Evolutionary conservation across 2,329 filamentous ascomycete genomes (phyloP).

Genomic region (Aspergillus pseudoviridinutans): DNA sequence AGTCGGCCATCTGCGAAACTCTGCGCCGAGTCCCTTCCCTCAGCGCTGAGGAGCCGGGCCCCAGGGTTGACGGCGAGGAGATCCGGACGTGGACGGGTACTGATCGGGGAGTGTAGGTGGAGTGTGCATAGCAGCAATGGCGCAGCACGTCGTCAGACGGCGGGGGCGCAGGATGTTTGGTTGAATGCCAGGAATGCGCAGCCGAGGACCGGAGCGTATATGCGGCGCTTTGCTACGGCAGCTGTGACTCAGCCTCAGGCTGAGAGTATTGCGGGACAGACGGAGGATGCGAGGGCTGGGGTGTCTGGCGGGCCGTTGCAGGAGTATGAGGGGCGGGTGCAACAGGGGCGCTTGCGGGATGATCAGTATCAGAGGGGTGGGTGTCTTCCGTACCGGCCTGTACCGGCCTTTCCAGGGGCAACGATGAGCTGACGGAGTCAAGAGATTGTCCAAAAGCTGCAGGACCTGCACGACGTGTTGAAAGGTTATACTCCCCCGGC

Average conservation of each 20-base stretch:
- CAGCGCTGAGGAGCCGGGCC: slow-evolving; percentile 20
- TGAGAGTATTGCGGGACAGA: slow-evolving; percentile 1
- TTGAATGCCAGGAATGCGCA: not conserved
- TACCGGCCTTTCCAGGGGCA: not conserved
- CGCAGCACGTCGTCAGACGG: not conserved
- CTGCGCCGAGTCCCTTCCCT: slow-evolving; percentile 26
- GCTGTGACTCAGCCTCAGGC: slow-evolving; percentile 2
- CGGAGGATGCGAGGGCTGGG: slow-evolving; percentile 2
- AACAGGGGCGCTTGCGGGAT: slow-evolving; percentile 68
- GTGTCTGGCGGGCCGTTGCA: slow-evolving; percentile 63
- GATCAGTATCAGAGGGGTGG: slow-evolving; percentile 87
- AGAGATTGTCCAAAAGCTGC: slow-evolving; percentile 85
- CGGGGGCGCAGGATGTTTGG: not conserved
- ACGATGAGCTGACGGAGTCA: not conserved
- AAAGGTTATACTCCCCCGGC: slow-evolving; percentile 67
- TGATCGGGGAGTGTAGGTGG: slow-evolving; percentile 16
- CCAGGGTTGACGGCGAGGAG: slow-evolving; percentile 16
- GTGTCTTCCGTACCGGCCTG: slow-evolving; percentile 14
- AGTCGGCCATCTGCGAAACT: slow-evolving; percentile 28
- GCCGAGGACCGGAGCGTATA: slow-evolving; percentile 1
- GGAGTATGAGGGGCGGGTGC: slow-evolving; percentile 83
- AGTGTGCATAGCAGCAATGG: slow-evolving; percentile 9
- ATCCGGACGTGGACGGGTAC: slow-evolving; percentile 15
- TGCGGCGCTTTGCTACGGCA: slow-evolving; percentile 16
- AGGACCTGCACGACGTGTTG: slow-evolving; percentile 83